Base-by-base conservation (phyloP, 345 rosid genomes). In the Eucalyptus sp. region DNA sequence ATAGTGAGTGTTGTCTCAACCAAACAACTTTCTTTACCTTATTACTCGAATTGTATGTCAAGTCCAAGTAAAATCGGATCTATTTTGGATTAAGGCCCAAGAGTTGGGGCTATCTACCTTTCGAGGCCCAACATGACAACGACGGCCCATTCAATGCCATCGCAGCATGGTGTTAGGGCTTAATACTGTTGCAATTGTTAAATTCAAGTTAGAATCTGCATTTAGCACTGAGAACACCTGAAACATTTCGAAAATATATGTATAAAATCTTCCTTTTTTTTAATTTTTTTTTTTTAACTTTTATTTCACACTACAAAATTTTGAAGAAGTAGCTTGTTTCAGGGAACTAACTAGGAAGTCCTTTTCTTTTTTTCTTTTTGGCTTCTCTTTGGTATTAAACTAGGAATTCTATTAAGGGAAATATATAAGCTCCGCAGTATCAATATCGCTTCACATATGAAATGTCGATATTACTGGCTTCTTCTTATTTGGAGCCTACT, bases 371-470 rank as follows among this genome's bases (percentile, higher is more conserved):
- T 13, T 18, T 22, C 18, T 22, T 54, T 15, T 5, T 10, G 12
- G 66, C 16, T 60, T 27, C 2, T 27, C 12, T 12, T 60, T 60
- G 7, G 68, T 60, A 60, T 27, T 60, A 60, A 60, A 62, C 33
- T 27, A 62, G 68, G 33, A 62, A 62, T 13, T 62, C 68, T 6
- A 62, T 62, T 29, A 29, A 6, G 68, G 13, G 31, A 29, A 13
- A 29, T 27, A 27, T 12, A 62, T 13, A 13, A 7, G 8, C 1
- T 2, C 54, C 8, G 0, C 0, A 0, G 68, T 2, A 62, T 13
- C 68, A 29, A 29, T 29, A 29, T 62, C 17, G 17, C 68, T 62
- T 29, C 33, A 29, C 31, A 62, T 6, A 0, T 0, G 33, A 62
- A 62, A 62, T 29, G 13, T 4, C 17, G 1, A 58, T 29, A 62